phyloP scores from a whole-genome alignment of 192 early-diverging fungal species.

The Backusella circina region DNA sequence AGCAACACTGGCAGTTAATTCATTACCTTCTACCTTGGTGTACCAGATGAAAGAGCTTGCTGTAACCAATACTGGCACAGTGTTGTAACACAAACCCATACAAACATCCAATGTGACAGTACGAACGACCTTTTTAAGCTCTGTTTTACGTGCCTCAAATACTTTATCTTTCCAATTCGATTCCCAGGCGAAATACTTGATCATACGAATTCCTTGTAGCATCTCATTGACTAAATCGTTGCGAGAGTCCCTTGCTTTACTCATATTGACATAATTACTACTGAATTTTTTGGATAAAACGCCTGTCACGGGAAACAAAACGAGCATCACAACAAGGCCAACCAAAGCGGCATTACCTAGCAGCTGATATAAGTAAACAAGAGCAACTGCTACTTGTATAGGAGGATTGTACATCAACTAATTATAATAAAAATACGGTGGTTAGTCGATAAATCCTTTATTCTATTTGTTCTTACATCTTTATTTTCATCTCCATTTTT shows the following conservation, averaged over 20 bases:
- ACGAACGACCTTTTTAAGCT: constrained; percentile 17
- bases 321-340: constrained; percentile 64
- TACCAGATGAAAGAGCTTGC: constrained; percentile 55
- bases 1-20: constrained; percentile 50
- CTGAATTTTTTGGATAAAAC: constrained; percentile 49
- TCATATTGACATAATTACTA: constrained; percentile 48
- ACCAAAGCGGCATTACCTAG: constrained; percentile 76
- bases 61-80: constrained; percentile 49
- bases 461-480: background rate
- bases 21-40: constrained; percentile 45
- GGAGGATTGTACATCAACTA: constrained; percentile 53
- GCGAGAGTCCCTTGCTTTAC: constrained; percentile 67
- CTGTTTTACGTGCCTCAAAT: constrained; percentile 35
- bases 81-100: constrained; percentile 38
- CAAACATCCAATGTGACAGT: constrained; percentile 12
- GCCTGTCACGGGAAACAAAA: constrained; percentile 57
- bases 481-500: background rate
- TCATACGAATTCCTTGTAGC: constrained; percentile 72
- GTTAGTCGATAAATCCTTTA: background rate
- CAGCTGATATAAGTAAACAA: constrained; percentile 64
- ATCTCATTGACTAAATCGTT: constrained; percentile 77
- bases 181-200: constrained; percentile 89
- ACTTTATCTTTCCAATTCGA: constrained; percentile 65
- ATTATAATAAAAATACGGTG: background rate
- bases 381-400: constrained; percentile 59